Evolutionary conservation across 345 rosid species (phyloP).

Genomic region (Laguncularia racemosa): DNA sequence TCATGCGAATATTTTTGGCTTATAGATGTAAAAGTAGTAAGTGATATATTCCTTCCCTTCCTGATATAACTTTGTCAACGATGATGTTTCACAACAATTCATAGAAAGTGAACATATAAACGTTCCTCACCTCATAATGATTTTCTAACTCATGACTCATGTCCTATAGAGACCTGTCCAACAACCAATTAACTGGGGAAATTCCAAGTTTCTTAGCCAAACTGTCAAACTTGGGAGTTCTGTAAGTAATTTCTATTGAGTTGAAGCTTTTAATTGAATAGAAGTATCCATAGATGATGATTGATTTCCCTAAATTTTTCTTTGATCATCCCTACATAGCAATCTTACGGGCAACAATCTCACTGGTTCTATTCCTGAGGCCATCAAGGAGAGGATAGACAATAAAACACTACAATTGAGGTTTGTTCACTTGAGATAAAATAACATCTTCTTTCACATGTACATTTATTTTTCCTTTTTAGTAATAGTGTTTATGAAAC

Average conservation of each 20-base stretch:
- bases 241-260: conserved; percentile 31
- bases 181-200: conserved; percentile 35
- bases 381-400: conserved; percentile 22
- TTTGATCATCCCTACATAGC: conserved; percentile 12
- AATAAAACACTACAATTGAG: conserved; percentile 14
- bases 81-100: not conserved
- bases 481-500: no score
- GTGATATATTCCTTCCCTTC: no score
- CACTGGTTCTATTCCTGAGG: conserved; percentile 31
- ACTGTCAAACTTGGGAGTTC: conserved; percentile 22
- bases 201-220: conserved; percentile 33
- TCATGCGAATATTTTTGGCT: no score
- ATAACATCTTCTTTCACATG: not conserved
- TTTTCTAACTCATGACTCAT: no score
- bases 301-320: not conserved
- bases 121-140: no score
- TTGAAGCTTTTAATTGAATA: not conserved
- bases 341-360: conserved; percentile 33
- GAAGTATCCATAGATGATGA: no score
- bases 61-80: no score
- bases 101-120: no score
- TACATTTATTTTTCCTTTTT: no score
- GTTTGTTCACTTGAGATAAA: not conserved
- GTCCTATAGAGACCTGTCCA: conserved; percentile 48
- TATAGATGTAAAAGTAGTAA: no score